These are phyloP conservation scores for Oldenlandia corymbosa DNA, from an alignment of 257 asterid genomes.

Conservation along the genomic window DNA sequence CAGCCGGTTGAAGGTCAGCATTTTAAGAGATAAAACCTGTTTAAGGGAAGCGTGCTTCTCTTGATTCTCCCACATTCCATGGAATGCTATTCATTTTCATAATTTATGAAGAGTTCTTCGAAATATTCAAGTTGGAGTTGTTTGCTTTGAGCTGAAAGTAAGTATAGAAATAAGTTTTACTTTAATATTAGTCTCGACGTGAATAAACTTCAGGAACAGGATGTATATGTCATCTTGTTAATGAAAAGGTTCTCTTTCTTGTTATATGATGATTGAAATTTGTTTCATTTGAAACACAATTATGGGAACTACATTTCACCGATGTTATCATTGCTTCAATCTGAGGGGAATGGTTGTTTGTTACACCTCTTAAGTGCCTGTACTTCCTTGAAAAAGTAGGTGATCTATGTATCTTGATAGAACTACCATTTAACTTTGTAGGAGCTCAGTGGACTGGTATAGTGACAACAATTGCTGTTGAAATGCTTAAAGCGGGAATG, in stretches of 20 bases:
- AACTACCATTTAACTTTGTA: constrained; percentile 19
- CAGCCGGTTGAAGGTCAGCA: constrained; percentile 78
- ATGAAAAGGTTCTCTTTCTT: neutral
- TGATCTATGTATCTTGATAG: neutral
- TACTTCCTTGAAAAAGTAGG: neutral
- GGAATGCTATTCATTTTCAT: neutral
- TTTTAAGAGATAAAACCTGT: constrained; percentile 4
- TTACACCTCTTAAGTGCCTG: neutral
- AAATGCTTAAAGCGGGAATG: constrained; percentile 87
- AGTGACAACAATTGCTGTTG: constrained; percentile 95
- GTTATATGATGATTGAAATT: neutral
- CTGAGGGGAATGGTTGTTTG: neutral
- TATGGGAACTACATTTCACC: neutral
- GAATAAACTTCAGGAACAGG: neutral
- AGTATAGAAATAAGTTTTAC: too few species aligned
- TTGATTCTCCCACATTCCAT: neutral
- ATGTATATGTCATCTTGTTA: neutral
- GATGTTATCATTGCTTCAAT: neutral
- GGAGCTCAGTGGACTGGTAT: constrained; percentile 99
- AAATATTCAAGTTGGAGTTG: neutral
- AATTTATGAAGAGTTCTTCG: neutral
- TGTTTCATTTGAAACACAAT: neutral
- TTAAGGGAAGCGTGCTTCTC: neutral
- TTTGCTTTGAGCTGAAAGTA: neutral
- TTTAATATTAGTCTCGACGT: neutral